These are phyloP conservation scores for Cladophialophora exuberans DNA, from an alignment of 2,329 filamentous ascomycete species.

Conservation along the genomic window DNA sequence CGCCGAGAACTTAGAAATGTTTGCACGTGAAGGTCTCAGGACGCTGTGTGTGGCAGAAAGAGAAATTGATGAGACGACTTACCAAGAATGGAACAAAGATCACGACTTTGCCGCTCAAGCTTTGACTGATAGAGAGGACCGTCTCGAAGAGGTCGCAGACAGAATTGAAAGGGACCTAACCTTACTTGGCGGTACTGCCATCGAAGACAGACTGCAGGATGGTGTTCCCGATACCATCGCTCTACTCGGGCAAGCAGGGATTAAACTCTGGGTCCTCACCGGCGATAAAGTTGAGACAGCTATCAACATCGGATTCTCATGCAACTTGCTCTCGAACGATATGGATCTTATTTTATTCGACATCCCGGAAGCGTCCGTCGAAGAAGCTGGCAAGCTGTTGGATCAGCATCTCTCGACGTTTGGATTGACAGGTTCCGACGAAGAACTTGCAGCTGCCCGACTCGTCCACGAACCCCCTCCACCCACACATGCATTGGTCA, in stretches of 20 bases:
- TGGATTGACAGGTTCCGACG: constrained; percentile 78
- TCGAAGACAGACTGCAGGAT: constrained; percentile 95
- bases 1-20: constrained; percentile 94
- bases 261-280: constrained; percentile 97
- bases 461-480: constrained; percentile 83
- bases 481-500: constrained; percentile 87
- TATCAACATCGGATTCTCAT: constrained; percentile 99
- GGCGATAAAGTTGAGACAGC: constrained; percentile 99
- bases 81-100: constrained; percentile 79
- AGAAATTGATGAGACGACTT: constrained; percentile 79
- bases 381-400: constrained; percentile 69
- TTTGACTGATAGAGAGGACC: constrained; percentile 85
- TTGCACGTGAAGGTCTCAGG: constrained; percentile 90
- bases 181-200: constrained; percentile 90
- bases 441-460: constrained; percentile 78
- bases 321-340: constrained; percentile 94
- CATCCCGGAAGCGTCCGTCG: constrained; percentile 71
- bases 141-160: constrained; percentile 86
- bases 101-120: constrained; percentile 86
- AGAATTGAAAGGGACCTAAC: constrained; percentile 87
- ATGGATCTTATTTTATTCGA: constrained; percentile 96
- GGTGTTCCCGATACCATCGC: constrained; percentile 96
- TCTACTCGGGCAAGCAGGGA: constrained; percentile 86
- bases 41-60: constrained; percentile 92
- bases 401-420: constrained; percentile 75